Evolutionary conservation across 208 protist genomes (phyloP), one percentile per base, ranked within the genome.

Genomic region (Leishmania major): DNA sequence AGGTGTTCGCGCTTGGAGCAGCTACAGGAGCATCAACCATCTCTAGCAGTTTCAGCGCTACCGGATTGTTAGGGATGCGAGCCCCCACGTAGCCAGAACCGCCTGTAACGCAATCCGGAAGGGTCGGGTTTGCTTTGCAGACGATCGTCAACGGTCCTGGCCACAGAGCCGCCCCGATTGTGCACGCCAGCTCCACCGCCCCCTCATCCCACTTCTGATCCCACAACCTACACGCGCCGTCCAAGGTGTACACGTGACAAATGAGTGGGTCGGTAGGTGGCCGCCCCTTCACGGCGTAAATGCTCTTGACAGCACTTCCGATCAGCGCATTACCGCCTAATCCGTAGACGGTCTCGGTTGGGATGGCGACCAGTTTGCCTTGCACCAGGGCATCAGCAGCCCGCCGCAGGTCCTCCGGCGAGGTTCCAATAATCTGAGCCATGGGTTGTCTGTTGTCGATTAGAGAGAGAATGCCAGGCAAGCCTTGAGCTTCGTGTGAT

Each of bases 281-380:
- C 40, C 99, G 88, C 1, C 98, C 98, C 82, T 99, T 99, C 31
- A 99, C 98, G 17, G 78, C 80, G 90, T 99, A 99, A 69, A 99
- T 99, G 22, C 91, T 84, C 43, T 81, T 79, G 8, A 97, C 92
- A 10, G 98, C 96, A 10, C 81, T 81, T 62, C 92, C 95, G 77
- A 94, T 84, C 22, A 98, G 84, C 4, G 98, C 99, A 82, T 99
- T 97, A 19, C 98, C 98, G 17, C 99, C 99, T 0, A 99, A 88
- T 17, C 99, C 99, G 85, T 99, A 99, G n/a, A 99, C 99, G 10
- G 99, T 99, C 87, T 99, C 99, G 1, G 99, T 99, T 8, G 99
- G 99, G 78, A 99, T 98, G 37, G 98, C 93, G 25, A 99, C 99
- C 1, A 99, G 87, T 45, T 90, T 86, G 28, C 93, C 94, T 47